Conservation (phyloP, 2,329 filamentous ascomycete genomes). For the Aspergillus bombycis region DNA sequence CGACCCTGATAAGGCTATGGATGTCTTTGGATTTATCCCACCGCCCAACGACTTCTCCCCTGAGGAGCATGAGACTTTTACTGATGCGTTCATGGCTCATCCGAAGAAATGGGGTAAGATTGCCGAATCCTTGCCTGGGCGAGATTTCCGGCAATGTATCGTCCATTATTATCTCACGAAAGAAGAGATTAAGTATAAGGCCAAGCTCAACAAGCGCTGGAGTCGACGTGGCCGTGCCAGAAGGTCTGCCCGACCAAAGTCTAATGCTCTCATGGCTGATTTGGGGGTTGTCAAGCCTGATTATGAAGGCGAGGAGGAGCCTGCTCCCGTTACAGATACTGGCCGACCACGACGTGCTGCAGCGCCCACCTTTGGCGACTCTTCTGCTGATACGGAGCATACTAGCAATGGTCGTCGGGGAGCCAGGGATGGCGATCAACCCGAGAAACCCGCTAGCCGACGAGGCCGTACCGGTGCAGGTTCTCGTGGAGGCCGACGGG, state of each 20-base stretch:
- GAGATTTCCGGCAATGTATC: conserved; percentile 53
- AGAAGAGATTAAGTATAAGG: conserved; percentile 54
- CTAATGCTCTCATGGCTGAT: conserved; percentile 53
- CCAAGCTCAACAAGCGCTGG: conserved; percentile 51
- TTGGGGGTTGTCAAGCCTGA: conserved; percentile 47
- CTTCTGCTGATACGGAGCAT: conserved; percentile 37
- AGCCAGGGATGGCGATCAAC: conserved; percentile 38
- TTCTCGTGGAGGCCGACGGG: conserved; percentile 39
- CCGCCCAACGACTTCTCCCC: conserved; percentile 52
- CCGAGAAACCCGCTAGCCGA: conserved; percentile 38
- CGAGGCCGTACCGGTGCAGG: conserved; percentile 38
- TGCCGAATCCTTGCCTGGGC: conserved; percentile 49
- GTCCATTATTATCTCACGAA: conserved; percentile 56
- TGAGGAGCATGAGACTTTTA: conserved; percentile 51
- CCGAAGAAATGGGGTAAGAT: conserved; percentile 58
- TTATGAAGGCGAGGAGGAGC: conserved; percentile 49
- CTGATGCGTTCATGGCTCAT: conserved; percentile 50
- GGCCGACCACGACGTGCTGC: conserved; percentile 54
- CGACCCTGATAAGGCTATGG: conserved; percentile 41
- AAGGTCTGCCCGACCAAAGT: conserved; percentile 46
- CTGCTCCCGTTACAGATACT: conserved; percentile 52
- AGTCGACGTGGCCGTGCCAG: conserved; percentile 45
- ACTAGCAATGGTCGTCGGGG: conserved; percentile 36
- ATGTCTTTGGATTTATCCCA: conserved; percentile 50
- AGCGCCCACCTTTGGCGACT: conserved; percentile 52